Evolutionary conservation across 805 yeast genomes (phyloP).

Genomic region (Wilhelminamyces savonicus): DNA sequence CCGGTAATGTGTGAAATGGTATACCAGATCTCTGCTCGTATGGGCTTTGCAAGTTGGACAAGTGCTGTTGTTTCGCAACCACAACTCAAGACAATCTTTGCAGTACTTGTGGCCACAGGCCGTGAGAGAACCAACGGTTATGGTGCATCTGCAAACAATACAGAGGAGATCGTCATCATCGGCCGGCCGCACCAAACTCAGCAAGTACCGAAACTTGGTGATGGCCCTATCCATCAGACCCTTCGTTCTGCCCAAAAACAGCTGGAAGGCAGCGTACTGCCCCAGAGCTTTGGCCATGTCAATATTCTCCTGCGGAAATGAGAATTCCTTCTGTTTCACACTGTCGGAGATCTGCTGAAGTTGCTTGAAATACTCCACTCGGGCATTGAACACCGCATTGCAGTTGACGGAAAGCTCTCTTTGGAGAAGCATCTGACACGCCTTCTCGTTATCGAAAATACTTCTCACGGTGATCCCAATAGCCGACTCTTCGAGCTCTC

Average conservation of each 20-base stretch:
- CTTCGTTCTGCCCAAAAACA: slow-evolving; percentile 4
- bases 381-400: slow-evolving; percentile 68
- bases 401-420: slow-evolving; percentile 46
- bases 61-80: slow-evolving; percentile 51
- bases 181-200: slow-evolving; percentile 12
- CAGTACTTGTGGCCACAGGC: slow-evolving; percentile 93
- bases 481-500: slow-evolving; percentile 15
- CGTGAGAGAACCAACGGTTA: slow-evolving; percentile 72
- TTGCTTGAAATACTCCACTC: slow-evolving; percentile 76
- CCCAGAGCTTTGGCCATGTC: neutral
- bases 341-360: slow-evolving; percentile 83
- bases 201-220: slow-evolving; percentile 30
- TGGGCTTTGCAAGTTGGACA: slow-evolving; percentile 81
- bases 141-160: slow-evolving; percentile 69
- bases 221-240: slow-evolving; percentile 21
- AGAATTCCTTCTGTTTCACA: slow-evolving; percentile 39
- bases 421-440: slow-evolving; percentile 32
- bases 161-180: slow-evolving; percentile 43
- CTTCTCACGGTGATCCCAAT: slow-evolving; percentile 17
- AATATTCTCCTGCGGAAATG: too few relatives aligned
- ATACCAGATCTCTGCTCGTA: slow-evolving; percentile 47
- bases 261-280: slow-evolving; percentile 2
- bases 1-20: slow-evolving; percentile 60
- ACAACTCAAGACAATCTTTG: slow-evolving; percentile 66
- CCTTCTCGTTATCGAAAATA: slow-evolving; percentile 39